Evolutionary conservation across 108 stramenopile genomes (phyloP).

Genomic region (Skeletonema potamos): DNA sequence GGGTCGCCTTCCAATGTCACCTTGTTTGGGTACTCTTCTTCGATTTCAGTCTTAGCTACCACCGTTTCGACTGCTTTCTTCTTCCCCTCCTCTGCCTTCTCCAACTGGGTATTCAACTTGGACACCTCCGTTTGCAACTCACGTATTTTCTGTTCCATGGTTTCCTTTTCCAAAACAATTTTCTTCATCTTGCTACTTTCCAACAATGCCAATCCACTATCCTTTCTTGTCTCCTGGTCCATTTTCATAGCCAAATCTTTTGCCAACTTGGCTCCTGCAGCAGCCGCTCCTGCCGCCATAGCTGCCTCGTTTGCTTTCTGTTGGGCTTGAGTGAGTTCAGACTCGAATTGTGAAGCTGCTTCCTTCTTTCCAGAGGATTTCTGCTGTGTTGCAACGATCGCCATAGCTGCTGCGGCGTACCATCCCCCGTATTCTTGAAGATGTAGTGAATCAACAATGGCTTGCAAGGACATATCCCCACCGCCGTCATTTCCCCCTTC

Average conservation of each 20-base stretch:
- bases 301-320: slow-evolving; percentile 42
- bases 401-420: slow-evolving; percentile 34
- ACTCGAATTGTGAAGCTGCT: slow-evolving; percentile 16
- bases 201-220: slow-evolving; percentile 16
- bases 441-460: slow-evolving; percentile 36
- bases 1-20: slow-evolving; percentile 37
- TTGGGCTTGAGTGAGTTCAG: slow-evolving; percentile 21
- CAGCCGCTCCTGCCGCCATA: slow-evolving; percentile 30
- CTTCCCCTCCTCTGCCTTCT: not conserved
- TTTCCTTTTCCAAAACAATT: slow-evolving; percentile 24
- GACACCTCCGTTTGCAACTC: slow-evolving; percentile 6
- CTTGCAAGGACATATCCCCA: not conserved
- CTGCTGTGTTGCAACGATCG: slow-evolving; percentile 34
- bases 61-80: not conserved
- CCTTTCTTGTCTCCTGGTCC: slow-evolving; percentile 15
- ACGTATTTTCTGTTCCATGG: slow-evolving; percentile 2
- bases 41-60: slow-evolving; percentile 24
- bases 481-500: not conserved
- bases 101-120: slow-evolving; percentile 7
- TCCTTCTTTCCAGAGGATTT: slow-evolving; percentile 34
- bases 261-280: slow-evolving; percentile 41
- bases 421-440: slow-evolving; percentile 43
- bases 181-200: slow-evolving; percentile 22
- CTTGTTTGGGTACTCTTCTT: slow-evolving; percentile 31
- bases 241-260: slow-evolving; percentile 34